A percentile compares a stretch with the other conserved stretches of the same genome.
Evolutionary conservation across 768 basidiomycete genomes (phyloP).

Genomic region (Hemileccinum rubropunctum): DNA sequence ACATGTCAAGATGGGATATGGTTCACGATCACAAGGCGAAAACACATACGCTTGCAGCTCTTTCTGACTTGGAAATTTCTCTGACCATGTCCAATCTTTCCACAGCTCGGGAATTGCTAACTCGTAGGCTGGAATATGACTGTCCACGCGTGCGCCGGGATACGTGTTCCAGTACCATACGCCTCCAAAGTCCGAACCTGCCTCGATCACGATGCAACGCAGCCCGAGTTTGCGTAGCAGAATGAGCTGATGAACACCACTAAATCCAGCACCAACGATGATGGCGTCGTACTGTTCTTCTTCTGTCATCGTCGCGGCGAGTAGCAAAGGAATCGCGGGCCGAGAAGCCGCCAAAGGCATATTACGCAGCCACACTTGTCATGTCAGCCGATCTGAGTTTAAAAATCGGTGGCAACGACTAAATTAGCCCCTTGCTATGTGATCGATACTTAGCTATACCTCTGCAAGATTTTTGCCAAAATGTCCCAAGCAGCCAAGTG

Average conservation of each 20-base stretch:
- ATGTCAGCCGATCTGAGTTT: too few relatives aligned
- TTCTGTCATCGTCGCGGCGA: background rate
- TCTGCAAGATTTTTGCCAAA: too few relatives aligned
- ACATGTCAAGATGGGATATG: background rate
- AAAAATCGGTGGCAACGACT: too few relatives aligned
- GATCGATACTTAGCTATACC: too few relatives aligned
- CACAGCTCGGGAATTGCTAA: constrained; percentile 8
- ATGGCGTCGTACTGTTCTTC: constrained; percentile 11
- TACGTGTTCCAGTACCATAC: constrained; percentile 17
- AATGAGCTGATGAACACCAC: constrained; percentile 12
- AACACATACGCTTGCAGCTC: constrained; percentile 11
- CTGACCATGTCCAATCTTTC: constrained; percentile 15
- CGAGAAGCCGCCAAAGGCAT: too few relatives aligned
- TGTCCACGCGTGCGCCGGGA: constrained; percentile 14
- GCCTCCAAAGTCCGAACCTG: constrained; percentile 14
- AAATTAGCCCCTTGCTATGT: too few relatives aligned
- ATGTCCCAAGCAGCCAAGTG: too few relatives aligned
- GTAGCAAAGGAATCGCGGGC: too few relatives aligned
- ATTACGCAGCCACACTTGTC: too few relatives aligned
- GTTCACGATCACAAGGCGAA: too few relatives aligned
- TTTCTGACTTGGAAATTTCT: constrained; percentile 6
- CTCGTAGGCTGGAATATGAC: constrained; percentile 8
- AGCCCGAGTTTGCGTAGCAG: constrained; percentile 7
- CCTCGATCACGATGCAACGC: constrained; percentile 11
- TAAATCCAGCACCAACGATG: constrained; percentile 17